Base-by-base conservation (phyloP, 768 basidiomycete genomes). In the Boletus sensibilis region DNA sequence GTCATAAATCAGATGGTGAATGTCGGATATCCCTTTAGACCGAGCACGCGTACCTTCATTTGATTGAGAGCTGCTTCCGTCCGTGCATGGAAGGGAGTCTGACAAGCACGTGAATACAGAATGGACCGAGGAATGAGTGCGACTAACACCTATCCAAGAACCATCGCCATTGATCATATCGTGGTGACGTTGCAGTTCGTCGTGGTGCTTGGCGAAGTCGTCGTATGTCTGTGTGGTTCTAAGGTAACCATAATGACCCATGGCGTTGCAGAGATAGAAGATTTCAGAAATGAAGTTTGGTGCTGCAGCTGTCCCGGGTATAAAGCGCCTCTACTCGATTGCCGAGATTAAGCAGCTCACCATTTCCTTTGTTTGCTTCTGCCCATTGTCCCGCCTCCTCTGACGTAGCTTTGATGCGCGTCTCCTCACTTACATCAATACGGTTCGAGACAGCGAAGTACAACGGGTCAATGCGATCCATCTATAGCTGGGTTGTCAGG, bases 201-300 rank as follows among this genome's bases (percentile, higher is more conserved):
- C 88, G 4, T 85, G 56, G 58, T 94, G 85, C 63, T 90, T 90
- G 35, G 78, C 79, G 25, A 92, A 77, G 49, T 90, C 87, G 13
- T 85, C 86, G 61, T 85, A 87, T 5, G 81, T 85, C 39, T 85
- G 85, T 43, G 95, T 87, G 1, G 93, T 92, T 69, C 83, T 87
- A 61, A 90, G 79, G 57, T 90, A 83, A 4, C 95, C 96, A 54
- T 93, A 88, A 73, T 99, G 96, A 53, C 90, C 87, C 78, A 88
- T 89, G 0, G 93, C 88, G 46, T 91, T 81, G 9, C 88, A 80
- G 42, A 98, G 79, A 76, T 91, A 98, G 77, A 98, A 98, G 20
- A 97, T 84, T 42, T 98, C 88, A 7, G 96, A 93, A 59, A 98
- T 93, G 72, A 99, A 99, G 69, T 97, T 97, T 3, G 90, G 86